A percentile compares a stretch with the other conserved stretches of the same genome.
Conservation (phyloP, 345 rosid genomes). For the Eucalyptus sp. region DNA sequence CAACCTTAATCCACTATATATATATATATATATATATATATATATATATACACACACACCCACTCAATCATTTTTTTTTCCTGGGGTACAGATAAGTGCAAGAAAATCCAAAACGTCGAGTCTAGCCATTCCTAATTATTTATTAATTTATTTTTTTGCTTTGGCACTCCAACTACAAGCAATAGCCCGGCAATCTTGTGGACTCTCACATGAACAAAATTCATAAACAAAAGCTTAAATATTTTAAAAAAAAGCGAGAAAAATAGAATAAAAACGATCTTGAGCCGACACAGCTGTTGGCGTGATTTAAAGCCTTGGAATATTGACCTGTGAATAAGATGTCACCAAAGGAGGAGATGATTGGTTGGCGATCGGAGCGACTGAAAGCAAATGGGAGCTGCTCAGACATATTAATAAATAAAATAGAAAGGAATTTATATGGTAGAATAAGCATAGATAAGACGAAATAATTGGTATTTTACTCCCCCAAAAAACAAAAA, state of each 20-base stretch:
- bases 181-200: background rate
- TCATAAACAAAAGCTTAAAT: background rate
- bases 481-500: background rate
- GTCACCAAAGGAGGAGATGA: background rate
- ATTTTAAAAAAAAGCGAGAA: background rate
- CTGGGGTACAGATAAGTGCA: background rate
- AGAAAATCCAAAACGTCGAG: background rate
- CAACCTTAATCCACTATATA: background rate
- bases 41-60: background rate
- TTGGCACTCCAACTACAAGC: background rate
- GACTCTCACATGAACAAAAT: background rate
- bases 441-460: background rate
- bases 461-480: background rate
- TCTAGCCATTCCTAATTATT: background rate
- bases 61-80: background rate
- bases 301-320: background rate
- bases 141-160: background rate
- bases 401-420: background rate
- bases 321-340: background rate
- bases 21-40: background rate
- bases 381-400: background rate
- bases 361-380: background rate
- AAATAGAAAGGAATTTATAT: background rate
- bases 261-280: background rate
- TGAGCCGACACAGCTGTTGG: background rate